Evolutionary conservation across 1,284 basidiomycete species (phyloP).

Genomic region (Malassezia cuniculi): DNA sequence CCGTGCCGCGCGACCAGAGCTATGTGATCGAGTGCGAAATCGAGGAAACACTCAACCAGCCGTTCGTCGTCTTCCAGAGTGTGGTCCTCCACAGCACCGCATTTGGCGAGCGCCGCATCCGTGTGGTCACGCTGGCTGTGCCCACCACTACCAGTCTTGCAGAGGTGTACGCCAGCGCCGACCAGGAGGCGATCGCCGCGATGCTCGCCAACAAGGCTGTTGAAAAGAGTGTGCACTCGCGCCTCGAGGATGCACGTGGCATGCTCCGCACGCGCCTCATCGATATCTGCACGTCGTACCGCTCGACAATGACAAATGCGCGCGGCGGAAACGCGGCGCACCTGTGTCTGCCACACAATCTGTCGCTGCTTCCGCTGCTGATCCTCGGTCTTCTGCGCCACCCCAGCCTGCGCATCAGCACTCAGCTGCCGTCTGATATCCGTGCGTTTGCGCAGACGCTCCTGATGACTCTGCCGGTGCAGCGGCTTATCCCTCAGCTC

Average conservation of each 20-base stretch:
- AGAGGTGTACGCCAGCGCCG: constrained; percentile 85
- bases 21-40: constrained; percentile 95
- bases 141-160: constrained; percentile 86
- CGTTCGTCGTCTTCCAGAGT: constrained; percentile 90
- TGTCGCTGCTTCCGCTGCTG: constrained; percentile 84
- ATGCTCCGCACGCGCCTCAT: constrained; percentile 78
- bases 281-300: constrained; percentile 82
- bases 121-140: constrained; percentile 81
- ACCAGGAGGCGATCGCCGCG: constrained; percentile 81
- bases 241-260: constrained; percentile 85
- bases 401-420: constrained; percentile 83
- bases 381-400: constrained; percentile 85
- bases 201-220: constrained; percentile 92
- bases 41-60: constrained; percentile 81
- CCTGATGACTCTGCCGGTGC: constrained; percentile 77
- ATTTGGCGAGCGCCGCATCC: constrained; percentile 88
- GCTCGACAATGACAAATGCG: constrained; percentile 87
- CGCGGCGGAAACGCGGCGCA: constrained; percentile 69
- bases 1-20: constrained; percentile 88
- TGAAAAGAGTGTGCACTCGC: constrained; percentile 69
- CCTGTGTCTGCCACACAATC: constrained; percentile 75
- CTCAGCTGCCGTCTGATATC: constrained; percentile 89
- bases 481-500: constrained; percentile 81
- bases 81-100: constrained; percentile 92
- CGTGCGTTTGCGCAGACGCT: constrained; percentile 87